Evolutionary conservation across 83 land plant species (phyloP), one percentile per base, ranked within the genome.

Genomic region (Diphasiastrum complanatum): DNA sequence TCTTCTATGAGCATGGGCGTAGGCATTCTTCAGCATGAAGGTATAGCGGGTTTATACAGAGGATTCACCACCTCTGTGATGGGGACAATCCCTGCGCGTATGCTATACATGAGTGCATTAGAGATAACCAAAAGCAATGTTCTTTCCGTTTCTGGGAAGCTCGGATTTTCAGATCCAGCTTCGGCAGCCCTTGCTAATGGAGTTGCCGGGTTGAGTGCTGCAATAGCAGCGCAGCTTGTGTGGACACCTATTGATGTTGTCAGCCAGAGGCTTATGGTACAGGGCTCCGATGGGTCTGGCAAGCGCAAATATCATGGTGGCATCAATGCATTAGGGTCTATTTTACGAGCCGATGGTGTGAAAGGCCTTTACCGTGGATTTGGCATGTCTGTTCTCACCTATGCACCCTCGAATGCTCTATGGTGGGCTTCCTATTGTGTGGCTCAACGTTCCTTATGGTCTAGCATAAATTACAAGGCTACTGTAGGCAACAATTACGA

Each of bases 381-480:
- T 64, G 97, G 97, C 54, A 75, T 90, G 64, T 90, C 97, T 5
- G 81, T 86, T 12, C 58, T 90, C 55, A 90, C 97, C 5, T 86
- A 90, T 33, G 97, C 97, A 6, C 97, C 97, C 1, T 86, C 92
- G 11, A 90, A 86, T 74, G 97, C 97, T 2, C 81, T 90, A 3
- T 90, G 97, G 97, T 90, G 97, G 97, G 84, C 88, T 0, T 85
- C 91, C 28, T 90, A 90, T 59, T 81, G 85, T 36, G 49, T 86
- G 19, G 64, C 86, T 4, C 92, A 90, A 60, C 58, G 86, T 51
- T 49, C 69, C 3, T 63, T 90, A 25, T 86, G 97, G 97, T 71
- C 70, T 1, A 78, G 83, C n/a, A n/a, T 83, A 19, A 18, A 18
- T 14, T 41, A 41, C 18, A n/a, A 22, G 81, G 87, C 1, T 81